These are phyloP conservation scores for Sugiyamaella paludigena DNA, from an alignment of 1,139 yeast species.

Conservation along the genomic window DNA sequence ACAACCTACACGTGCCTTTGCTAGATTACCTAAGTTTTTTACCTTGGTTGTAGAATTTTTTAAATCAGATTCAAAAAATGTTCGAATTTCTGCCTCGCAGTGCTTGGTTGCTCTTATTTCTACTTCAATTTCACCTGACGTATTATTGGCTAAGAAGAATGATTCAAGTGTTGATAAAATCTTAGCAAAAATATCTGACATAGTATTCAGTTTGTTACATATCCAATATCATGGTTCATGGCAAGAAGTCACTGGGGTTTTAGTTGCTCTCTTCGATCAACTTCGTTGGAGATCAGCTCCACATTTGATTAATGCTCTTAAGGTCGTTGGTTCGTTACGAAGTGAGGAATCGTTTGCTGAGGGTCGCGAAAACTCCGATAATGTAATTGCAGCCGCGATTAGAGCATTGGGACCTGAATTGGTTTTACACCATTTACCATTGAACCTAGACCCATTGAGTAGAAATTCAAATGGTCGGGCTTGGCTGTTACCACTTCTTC, in stretches of 20 bases:
- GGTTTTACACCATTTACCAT: slow-evolving; percentile 70
- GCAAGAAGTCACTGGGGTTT: slow-evolving; percentile 66
- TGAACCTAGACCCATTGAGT: slow-evolving; percentile 59
- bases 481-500: slow-evolving; percentile 88
- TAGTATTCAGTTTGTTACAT: slow-evolving; percentile 56
- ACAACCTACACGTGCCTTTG: slow-evolving; percentile 57
- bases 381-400: slow-evolving; percentile 74
- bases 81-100: slow-evolving; percentile 77
- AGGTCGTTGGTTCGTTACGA: slow-evolving; percentile 82
- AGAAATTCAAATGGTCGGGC: slow-evolving; percentile 64
- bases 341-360: slow-evolving; percentile 72
- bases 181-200: slow-evolving; percentile 51
- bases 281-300: slow-evolving; percentile 71
- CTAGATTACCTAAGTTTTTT: slow-evolving; percentile 56
- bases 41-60: slow-evolving; percentile 59
- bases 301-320: slow-evolving; percentile 62
- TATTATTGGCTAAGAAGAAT: slow-evolving; percentile 43
- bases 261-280: slow-evolving; percentile 62
- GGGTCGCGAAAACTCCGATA: slow-evolving; percentile 74
- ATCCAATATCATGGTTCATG: slow-evolving; percentile 78
- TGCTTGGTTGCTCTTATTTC: slow-evolving; percentile 75
- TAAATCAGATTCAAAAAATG: slow-evolving; percentile 62
- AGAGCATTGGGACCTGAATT: slow-evolving; percentile 82
- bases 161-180: slow-evolving; percentile 57
- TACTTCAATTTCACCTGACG: slow-evolving; percentile 62